Evolutionary conservation across 1,284 basidiomycete species (phyloP), one percentile per base, ranked within the genome.

Genomic region (Neonothopanus nambi): DNA sequence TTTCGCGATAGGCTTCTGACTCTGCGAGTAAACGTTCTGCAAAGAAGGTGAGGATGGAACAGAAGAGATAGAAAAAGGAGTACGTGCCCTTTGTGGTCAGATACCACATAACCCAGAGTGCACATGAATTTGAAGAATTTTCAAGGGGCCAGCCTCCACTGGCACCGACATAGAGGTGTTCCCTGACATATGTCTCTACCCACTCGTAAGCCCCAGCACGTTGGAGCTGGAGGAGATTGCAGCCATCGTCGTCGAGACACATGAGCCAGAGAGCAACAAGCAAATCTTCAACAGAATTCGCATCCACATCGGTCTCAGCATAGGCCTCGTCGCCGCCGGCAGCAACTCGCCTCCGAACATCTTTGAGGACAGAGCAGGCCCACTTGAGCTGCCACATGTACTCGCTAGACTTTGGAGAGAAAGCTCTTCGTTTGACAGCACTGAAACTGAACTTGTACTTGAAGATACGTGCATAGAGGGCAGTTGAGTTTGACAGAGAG

Each of bases 241-340:
- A 81, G 28, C 87, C 89, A 65, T 93, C 85, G 72, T 89, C 87
- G 63, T 92, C 90, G 6, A 83, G 69, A 61, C 89, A 66, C 79
- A 92, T 83, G 48, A 88, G 63, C 58, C 83, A 85, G 0, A 79
- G 73, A 0, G 71, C 72, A 73, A 81, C 82, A 9, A 89, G 68
- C 59, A 84, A 68, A n/a, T 71, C 65, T 17, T 67, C 60, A 11
- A 79, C 65, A 37, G 56, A 50, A 12, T 61, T 52, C 13, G 63
- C 57, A 52, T 66, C 40, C n/a, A 18, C 26, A 17, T 47, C 50
- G 5, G 45, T 30, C 6, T 67, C 63, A 20, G 60, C 54, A 0
- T 52, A 51, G 20, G 52, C 30, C 30, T 33, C 59, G 43, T 80
- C 66, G 57, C 78, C 67, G 17, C 66, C 67, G 2, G 58, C 28